phyloP scores from a whole-genome alignment of 2,329 filamentous ascomycete species.

The Fonsecaea pugnacius region DNA sequence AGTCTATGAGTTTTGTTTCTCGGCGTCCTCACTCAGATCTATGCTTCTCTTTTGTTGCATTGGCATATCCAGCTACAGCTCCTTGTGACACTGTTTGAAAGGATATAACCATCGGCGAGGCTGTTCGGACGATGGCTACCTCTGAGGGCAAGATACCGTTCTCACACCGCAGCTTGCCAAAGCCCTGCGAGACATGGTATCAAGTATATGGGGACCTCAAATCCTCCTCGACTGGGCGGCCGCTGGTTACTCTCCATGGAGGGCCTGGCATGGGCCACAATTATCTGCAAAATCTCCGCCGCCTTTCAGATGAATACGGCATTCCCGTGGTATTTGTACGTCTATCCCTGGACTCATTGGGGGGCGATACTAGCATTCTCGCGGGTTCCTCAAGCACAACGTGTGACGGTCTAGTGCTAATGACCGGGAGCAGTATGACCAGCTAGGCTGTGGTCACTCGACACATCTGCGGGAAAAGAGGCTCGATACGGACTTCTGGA shows the following conservation, averaged over 20 bases:
- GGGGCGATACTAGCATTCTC: background rate
- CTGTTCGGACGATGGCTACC: slow-evolving; percentile 1
- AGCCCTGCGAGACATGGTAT: slow-evolving; percentile 48
- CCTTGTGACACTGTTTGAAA: background rate
- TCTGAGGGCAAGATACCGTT: slow-evolving; percentile 39
- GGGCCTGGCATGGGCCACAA: slow-evolving; percentile 55
- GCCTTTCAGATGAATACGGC: slow-evolving; percentile 43
- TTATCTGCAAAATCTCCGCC: slow-evolving; percentile 48
- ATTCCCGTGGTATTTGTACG: slow-evolving; percentile 52
- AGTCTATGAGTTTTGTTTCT: background rate
- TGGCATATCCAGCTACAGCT: background rate
- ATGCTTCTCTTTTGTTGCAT: background rate
- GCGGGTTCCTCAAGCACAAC: background rate
- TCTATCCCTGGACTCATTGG: background rate
- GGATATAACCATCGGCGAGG: background rate
- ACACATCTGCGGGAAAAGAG: slow-evolving; percentile 55
- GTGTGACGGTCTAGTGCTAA: background rate
- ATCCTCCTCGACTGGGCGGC: slow-evolving; percentile 37
- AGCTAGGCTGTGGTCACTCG: slow-evolving; percentile 56
- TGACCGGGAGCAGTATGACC: slow-evolving; percentile 50
- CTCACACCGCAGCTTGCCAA: slow-evolving; percentile 41
- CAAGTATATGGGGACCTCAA: slow-evolving; percentile 45
- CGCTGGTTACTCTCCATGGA: slow-evolving; percentile 50
- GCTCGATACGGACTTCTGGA: slow-evolving; percentile 56
- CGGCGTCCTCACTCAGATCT: background rate